These are phyloP conservation scores for Russula sp. DNA, from an alignment of 768 basidiomycete genomes.

Conservation along the genomic window DNA sequence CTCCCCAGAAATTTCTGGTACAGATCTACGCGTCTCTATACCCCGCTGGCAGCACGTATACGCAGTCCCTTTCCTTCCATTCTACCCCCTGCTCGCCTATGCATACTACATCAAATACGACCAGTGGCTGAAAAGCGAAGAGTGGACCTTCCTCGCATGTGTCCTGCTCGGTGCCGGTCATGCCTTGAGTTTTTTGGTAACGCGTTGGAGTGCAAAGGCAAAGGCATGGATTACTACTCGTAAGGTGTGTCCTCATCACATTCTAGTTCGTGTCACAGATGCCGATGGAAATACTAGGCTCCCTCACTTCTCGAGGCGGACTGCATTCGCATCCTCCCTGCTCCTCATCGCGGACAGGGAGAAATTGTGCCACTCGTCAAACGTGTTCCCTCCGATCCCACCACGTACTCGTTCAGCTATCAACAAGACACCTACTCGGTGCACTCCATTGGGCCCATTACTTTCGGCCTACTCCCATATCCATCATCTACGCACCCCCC, in stretches of 20 bases:
- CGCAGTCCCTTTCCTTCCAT: conserved; percentile 68
- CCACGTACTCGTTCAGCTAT: conserved; percentile 85
- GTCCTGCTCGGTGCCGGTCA: conserved; percentile 82
- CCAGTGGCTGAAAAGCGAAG: conserved; percentile 86
- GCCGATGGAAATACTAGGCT: conserved; percentile 43
- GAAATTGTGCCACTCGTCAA: conserved; percentile 80
- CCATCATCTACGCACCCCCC: conserved; percentile 72
- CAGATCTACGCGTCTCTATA: conserved; percentile 61
- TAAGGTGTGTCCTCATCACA: conserved; percentile 47
- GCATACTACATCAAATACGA: conserved; percentile 92
- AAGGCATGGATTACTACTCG: conserved; percentile 77
- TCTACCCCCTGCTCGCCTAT: conserved; percentile 83
- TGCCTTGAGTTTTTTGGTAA: conserved; percentile 88
- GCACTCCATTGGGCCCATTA: conserved; percentile 50
- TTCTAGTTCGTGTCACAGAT: background rate
- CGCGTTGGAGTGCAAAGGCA: conserved; percentile 82
- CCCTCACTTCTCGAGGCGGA: conserved; percentile 66
- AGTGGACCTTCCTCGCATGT: conserved; percentile 96
- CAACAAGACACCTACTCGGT: conserved; percentile 91
- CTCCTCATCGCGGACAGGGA: conserved; percentile 78
- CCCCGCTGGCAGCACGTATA: conserved; percentile 75
- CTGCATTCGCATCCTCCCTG: conserved; percentile 77
- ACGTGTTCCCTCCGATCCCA: conserved; percentile 52
- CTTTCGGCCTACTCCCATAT: conserved; percentile 83
- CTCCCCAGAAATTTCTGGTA: conserved; percentile 65